Base-by-base conservation (phyloP, 805 yeast genomes). In the Nakazawaea anatomiae region DNA sequence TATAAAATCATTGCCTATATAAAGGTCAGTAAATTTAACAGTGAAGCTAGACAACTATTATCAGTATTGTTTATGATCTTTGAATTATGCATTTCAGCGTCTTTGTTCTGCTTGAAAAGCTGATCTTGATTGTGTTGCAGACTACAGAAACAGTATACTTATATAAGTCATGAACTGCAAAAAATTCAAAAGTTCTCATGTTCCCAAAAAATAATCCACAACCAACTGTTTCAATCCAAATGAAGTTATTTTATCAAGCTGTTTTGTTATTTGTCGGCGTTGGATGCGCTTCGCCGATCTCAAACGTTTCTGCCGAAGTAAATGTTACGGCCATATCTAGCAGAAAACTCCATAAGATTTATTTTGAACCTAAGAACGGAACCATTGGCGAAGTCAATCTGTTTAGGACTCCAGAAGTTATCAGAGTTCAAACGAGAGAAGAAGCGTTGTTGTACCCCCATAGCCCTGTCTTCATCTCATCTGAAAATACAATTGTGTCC, bases 371-470 rank as follows among this genome's bases (percentile, higher is more conserved):
- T 30, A 29, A 31, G 30, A 9, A 9, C 29, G 2, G 9, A 29
- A 29, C 29, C 8, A 38, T 6, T 41, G 30, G 10, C 7, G 32
- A 41, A 2, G 29, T 6, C 25, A 18, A 18, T 18, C 25, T 18
- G 7, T 12, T 4, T 11, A 10, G 10, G 43, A 42, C 11, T 30
- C 27, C 45, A 44, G 14, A 38, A 3, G 2, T 29, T 10, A 25
- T 47, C 35, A 11, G 35, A 27, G 51, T 47, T n/a, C 42, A 47
- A 9, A 47, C 39, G 12, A 35, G 12, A 36, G 43, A 42, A 36
- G 44, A 48, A 18, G 51, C 51, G 8, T 12, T 5, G 4, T 4
- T 38, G 9, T 48, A 43, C 25, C 51, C 47, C 9, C n/a, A 48
- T 11, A 29, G 10, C 3, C 4, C 7, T 12, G 44, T 43, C 9